phyloP scores from a whole-genome alignment of 2,329 filamentous ascomycete species.

The Nothomitra cinnamomea region DNA sequence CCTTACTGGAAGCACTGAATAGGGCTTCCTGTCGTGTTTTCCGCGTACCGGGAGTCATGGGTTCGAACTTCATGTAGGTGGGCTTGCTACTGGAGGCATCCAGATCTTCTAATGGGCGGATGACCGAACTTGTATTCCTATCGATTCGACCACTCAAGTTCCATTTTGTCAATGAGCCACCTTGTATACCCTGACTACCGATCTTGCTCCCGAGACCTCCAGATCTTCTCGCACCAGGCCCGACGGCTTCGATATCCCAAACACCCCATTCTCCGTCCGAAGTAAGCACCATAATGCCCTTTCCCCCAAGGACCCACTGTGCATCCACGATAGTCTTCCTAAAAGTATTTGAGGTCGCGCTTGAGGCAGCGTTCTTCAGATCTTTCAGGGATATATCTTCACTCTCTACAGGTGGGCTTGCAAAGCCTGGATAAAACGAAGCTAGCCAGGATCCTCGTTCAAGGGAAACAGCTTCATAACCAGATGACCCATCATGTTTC shows the following conservation, averaged over 20 bases:
- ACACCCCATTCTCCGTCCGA: slow-evolving; percentile 35
- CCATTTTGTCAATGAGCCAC: slow-evolving; percentile 13
- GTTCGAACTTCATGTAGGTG: slow-evolving; percentile 19
- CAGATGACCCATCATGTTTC: slow-evolving; percentile 8
- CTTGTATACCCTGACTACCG: slow-evolving; percentile 4
- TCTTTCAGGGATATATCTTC: not conserved
- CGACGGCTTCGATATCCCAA: slow-evolving; percentile 27
- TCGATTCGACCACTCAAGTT: slow-evolving; percentile 9
- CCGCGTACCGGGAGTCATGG: slow-evolving; percentile 34
- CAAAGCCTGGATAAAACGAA: slow-evolving; percentile 11
- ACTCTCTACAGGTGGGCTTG: not conserved
- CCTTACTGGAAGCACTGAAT: slow-evolving; percentile 24
- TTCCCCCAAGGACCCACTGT: slow-evolving; percentile 29
- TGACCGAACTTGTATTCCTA: not conserved
- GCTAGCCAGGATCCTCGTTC: slow-evolving; percentile 8
- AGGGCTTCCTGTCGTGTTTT: slow-evolving; percentile 27
- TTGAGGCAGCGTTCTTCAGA: not conserved
- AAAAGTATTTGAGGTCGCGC: not conserved
- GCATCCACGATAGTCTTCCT: slow-evolving; percentile 32
- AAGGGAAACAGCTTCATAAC: not conserved
- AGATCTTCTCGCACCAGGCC: slow-evolving; percentile 14
- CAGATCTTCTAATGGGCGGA: not conserved
- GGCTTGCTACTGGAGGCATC: not conserved
- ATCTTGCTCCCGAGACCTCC: not conserved
- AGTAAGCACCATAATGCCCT: slow-evolving; percentile 28